Conservation (phyloP, 2,329 filamentous ascomycete species). For the Epichloe glyceriae region DNA sequence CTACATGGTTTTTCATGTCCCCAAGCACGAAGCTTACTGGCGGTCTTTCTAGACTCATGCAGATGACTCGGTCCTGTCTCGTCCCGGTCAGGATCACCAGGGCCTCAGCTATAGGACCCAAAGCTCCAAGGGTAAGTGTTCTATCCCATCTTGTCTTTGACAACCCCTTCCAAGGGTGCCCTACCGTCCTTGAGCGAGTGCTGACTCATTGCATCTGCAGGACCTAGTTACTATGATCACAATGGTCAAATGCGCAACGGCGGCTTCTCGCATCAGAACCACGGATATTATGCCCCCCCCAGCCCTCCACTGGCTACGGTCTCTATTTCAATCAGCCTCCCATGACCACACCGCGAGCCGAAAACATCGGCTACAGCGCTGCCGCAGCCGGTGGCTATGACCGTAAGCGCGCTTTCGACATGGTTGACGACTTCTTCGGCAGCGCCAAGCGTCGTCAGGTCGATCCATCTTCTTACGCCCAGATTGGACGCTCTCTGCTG, state of each 20-base stretch:
- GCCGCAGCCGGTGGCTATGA: constrained; percentile 43
- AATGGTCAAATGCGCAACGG: constrained; percentile 49
- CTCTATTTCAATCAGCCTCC: constrained; percentile 65
- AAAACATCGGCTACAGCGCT: constrained; percentile 51
- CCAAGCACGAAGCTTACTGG: constrained; percentile 10
- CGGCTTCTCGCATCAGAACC: constrained; percentile 42
- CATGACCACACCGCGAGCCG: constrained; percentile 38
- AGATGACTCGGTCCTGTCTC: constrained; percentile 70
- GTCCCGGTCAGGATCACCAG: constrained; percentile 38
- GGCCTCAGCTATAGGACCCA: constrained; percentile 42
- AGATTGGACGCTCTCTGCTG: constrained; percentile 80
- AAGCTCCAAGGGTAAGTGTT: constrained; percentile 35
- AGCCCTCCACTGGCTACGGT: constrained; percentile 47
- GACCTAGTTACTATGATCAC: constrained; percentile 51
- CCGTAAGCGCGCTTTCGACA: constrained; percentile 75
- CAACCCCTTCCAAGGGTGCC: constrained; percentile 7
- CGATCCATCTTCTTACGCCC: constrained; percentile 77
- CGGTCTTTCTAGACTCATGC: constrained; percentile 56
- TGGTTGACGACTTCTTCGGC: constrained; percentile 86
- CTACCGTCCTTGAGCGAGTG: neutral
- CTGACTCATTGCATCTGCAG: constrained; percentile 22
- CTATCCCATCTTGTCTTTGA: neutral
- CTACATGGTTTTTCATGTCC: neutral
- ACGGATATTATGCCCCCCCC: constrained; percentile 45
- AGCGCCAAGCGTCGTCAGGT: constrained; percentile 85